Percentiles rank a stretch among this genome's conserved stretches.
Conservation (phyloP, 345 rosid genomes). For the Combretum micranthum region DNA sequence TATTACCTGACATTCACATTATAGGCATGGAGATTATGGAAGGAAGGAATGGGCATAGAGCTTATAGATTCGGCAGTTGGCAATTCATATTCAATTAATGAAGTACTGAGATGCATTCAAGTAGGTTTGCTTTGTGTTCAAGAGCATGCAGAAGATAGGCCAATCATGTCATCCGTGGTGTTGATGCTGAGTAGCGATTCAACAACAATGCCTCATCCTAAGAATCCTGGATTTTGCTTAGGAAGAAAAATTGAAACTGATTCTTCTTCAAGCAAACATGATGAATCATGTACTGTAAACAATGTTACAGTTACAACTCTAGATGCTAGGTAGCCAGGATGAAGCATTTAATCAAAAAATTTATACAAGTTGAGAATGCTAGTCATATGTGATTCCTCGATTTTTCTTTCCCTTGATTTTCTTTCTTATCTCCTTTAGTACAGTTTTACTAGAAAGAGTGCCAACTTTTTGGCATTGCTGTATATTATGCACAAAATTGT, state of each 20-base stretch:
- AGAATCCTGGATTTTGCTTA: constrained; percentile 56
- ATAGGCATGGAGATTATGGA: constrained; percentile 72
- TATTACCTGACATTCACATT: neutral
- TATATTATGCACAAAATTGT: too few relatives aligned
- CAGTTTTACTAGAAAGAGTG: too few relatives aligned
- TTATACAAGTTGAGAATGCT: constrained; percentile 10
- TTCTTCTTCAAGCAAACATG: constrained; percentile 48
- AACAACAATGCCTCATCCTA: constrained; percentile 50
- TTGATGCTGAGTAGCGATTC: constrained; percentile 68
- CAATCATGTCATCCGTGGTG: constrained; percentile 51
- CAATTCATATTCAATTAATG: constrained; percentile 26
- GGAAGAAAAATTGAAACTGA: constrained; percentile 50
- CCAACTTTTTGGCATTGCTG: too few relatives aligned
- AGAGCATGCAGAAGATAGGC: constrained; percentile 67
- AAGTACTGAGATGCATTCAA: constrained; percentile 63
- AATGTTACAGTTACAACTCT: constrained; percentile 66
- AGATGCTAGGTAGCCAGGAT: constrained; percentile 41
- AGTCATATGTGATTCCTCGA: neutral
- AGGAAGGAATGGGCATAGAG: constrained; percentile 44
- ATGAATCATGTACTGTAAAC: constrained; percentile 58
- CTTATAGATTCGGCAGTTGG: constrained; percentile 32
- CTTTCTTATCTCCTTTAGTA: too few relatives aligned
- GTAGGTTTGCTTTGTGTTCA: constrained; percentile 82
- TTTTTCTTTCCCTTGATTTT: too few relatives aligned
- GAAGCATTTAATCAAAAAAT: neutral